Conservation (phyloP, 768 basidiomycete species). For the Calocera cornea region DNA sequence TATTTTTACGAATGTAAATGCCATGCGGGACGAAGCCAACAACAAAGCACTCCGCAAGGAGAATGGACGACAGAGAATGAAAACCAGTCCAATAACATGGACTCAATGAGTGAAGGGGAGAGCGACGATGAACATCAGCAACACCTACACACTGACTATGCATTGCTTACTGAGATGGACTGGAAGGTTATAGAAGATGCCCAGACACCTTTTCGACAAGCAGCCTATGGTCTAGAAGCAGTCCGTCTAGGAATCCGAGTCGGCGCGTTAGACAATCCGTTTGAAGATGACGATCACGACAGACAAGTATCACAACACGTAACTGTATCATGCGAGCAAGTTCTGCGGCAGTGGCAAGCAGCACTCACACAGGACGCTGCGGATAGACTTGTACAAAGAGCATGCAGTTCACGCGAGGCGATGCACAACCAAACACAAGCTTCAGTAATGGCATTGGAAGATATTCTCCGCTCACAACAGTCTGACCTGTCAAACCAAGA, state of each 20-base stretch:
- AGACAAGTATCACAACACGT: too few species aligned
- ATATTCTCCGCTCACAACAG: neutral
- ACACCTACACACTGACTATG: neutral
- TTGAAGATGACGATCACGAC: too few species aligned
- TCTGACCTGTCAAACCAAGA: too few species aligned
- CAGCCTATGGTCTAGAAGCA: too few species aligned
- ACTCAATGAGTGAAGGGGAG: neutral
- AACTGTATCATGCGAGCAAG: too few species aligned
- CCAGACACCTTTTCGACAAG: too few species aligned
- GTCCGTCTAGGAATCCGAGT: too few species aligned
- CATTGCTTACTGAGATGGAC: neutral
- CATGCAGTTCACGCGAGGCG: neutral
- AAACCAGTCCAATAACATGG: neutral
- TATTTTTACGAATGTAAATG: slow-evolving; percentile 26
- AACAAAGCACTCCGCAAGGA: neutral
- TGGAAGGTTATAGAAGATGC: neutral
- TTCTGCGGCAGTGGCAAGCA: neutral
- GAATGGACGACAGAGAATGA: neutral
- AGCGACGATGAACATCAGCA: too few species aligned
- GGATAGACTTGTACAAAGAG: neutral
- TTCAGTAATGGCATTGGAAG: too few species aligned
- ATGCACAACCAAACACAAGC: too few species aligned
- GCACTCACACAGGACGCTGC: neutral
- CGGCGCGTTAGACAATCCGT: too few species aligned
- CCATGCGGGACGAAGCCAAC: slow-evolving; percentile 1